phyloP scores from a whole-genome alignment of 257 asterid species.

The Craterostigma plantagineum region DNA sequence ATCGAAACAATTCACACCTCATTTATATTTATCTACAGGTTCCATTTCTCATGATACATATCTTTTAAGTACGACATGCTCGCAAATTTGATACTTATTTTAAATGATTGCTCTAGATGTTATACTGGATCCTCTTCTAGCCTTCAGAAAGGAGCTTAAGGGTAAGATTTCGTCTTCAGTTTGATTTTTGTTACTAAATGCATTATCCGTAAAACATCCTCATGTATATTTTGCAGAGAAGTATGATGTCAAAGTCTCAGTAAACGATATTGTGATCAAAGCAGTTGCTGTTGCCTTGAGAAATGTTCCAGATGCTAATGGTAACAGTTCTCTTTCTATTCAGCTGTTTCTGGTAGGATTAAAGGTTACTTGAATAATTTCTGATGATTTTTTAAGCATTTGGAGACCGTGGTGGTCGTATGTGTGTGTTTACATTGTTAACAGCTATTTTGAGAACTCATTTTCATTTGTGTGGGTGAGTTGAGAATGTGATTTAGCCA shows the following conservation, averaged over 20 bases:
- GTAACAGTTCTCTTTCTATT: conserved; percentile 22
- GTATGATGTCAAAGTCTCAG: conserved; percentile 76
- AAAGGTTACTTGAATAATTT: neutral
- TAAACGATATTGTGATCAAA: conserved; percentile 90
- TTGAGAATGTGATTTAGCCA: too few species aligned
- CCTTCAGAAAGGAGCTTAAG: conserved; percentile 90
- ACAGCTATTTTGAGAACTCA: neutral
- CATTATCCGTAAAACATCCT: conserved; percentile 9
- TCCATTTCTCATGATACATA: neutral
- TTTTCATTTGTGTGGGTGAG: conserved; percentile 1
- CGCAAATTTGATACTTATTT: conserved; percentile 12
- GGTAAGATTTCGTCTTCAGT: conserved; percentile 23
- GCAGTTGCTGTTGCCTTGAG: conserved; percentile 74
- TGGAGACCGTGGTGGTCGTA: too few species aligned
- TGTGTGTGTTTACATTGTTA: too few species aligned
- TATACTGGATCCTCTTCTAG: conserved; percentile 78
- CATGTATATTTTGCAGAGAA: conserved; percentile 39
- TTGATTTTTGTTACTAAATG: conserved; percentile 9
- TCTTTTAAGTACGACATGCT: conserved; percentile 4
- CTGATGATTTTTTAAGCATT: too few species aligned
- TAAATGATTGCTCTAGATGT: conserved; percentile 51
- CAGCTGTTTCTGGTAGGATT: neutral
- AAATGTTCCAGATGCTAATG: conserved; percentile 93
- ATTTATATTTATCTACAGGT: conserved; percentile 92
- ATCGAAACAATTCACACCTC: conserved; percentile 90